Evolutionary conservation across 169 alveolate species (phyloP), one percentile per base, ranked within the genome.

Genomic region (Cryptosporidium parvum): DNA sequence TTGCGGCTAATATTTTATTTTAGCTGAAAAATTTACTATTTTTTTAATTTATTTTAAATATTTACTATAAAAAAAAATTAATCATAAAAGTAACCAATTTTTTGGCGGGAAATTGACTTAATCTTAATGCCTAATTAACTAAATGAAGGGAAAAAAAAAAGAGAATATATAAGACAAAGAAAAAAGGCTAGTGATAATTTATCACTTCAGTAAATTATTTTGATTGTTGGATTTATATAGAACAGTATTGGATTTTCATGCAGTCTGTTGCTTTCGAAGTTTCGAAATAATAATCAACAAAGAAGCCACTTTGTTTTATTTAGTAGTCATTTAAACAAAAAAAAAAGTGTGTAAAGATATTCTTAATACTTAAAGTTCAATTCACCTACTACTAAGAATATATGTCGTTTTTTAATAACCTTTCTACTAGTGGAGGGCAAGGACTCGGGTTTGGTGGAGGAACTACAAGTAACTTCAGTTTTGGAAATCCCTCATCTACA

Each of bases 371-470:
- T 26, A 5, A 29, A 56, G 35, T 26, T 26, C 6, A 56, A n/a
- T 5, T 21, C 0, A n/a, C 31, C 8, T 23, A 21, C 23, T 31
- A 35, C 3, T 29, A 31, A 39, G 31, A n/a, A 33, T 6, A 58
- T n/a, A 73, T 73, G 86, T 73, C 86, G 35, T 69, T 73, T 10
- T 73, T 73, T 12, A 69, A 70, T 42, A 58, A 58, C 31, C 33
- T 59, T 42, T 33, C 70, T 31, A 58, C 39, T 56, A 58, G 69
- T 45, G 70, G 86, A 53, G 86, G 86, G 14, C 72, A 65, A 35
- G 72, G 72, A 31, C 48, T 33, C 29, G 72, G 72, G 14, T 65
- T 65, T 65, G 67, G 62, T 53, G 70, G 72, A 33, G 51, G 53
- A 16, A 12, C 72, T 37, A 12, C 72, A n/a, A 31, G 45, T 39